Conservation (phyloP, 2,329 filamentous ascomycete species). For the Lecanicillium sp. region DNA sequence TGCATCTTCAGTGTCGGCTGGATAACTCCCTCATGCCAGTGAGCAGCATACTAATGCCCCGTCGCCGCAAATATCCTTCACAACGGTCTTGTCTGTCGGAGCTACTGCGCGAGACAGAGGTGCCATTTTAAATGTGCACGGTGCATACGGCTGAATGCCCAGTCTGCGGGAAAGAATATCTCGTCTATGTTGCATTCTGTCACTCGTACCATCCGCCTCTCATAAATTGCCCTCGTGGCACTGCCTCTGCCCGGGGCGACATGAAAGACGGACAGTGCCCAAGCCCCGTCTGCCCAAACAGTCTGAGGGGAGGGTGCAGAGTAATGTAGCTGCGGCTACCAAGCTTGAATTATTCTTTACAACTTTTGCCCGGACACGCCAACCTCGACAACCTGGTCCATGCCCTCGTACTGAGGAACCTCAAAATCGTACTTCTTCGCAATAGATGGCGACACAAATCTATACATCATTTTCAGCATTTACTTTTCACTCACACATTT, state of each 20-base stretch:
- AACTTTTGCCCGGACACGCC: constrained; percentile 41
- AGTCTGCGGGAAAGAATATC: constrained; percentile 51
- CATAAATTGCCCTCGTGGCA: constrained; percentile 37
- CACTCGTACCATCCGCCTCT: constrained; percentile 40
- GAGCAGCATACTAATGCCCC: constrained; percentile 3
- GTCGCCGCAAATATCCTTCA: neutral
- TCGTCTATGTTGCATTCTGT: constrained; percentile 51
- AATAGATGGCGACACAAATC: constrained; percentile 71
- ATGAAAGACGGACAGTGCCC: constrained; percentile 48
- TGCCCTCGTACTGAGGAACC: constrained; percentile 70
- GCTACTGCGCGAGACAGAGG: no score
- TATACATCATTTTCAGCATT: constrained; percentile 21
- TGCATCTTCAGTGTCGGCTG: no score
- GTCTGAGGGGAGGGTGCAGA: constrained; percentile 44
- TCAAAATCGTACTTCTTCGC: constrained; percentile 82
- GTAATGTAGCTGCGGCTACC: constrained; percentile 36
- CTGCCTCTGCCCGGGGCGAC: constrained; percentile 26
- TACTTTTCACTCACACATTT: neutral
- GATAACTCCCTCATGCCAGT: neutral
- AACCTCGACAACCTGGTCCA: constrained; percentile 86
- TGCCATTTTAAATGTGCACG: constrained; percentile 46
- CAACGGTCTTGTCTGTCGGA: neutral
- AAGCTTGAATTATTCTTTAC: constrained; percentile 23
- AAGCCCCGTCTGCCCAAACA: constrained; percentile 52
- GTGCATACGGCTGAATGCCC: constrained; percentile 49